phyloP scores from a whole-genome alignment of 2,329 filamentous ascomycete species.

The Pyricularia grisea region DNA sequence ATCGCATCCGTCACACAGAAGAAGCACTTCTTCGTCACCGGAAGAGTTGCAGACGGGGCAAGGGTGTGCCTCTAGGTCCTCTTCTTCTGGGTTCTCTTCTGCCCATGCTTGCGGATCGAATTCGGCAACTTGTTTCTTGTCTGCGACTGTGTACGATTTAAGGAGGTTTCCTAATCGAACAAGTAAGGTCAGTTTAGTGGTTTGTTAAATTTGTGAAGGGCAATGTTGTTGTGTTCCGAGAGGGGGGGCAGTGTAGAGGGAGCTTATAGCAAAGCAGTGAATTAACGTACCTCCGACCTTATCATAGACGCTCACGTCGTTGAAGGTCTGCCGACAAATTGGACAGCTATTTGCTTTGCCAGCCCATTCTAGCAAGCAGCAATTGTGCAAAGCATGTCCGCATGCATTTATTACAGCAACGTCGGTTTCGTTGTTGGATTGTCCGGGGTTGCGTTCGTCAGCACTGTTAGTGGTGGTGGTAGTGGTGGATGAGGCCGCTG shows the following conservation, averaged over 20 bases:
- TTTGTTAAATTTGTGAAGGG: constrained; percentile 1
- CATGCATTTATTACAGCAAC: constrained; percentile 63
- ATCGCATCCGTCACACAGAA: constrained; percentile 89
- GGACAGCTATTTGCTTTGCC: constrained; percentile 96
- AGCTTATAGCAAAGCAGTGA: not conserved
- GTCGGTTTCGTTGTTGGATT: constrained; percentile 25
- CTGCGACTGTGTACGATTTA: constrained; percentile 57
- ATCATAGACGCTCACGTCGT: constrained; percentile 77
- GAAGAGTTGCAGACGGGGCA: constrained; percentile 78
- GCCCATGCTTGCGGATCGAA: constrained; percentile 69
- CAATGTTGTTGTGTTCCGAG: constrained; percentile 4
- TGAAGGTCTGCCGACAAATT: constrained; percentile 88
- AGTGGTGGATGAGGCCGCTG: constrained; percentile 3
- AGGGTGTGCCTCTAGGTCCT: constrained; percentile 61
- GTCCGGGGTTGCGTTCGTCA: constrained; percentile 10
- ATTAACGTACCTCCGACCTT: constrained; percentile 62
- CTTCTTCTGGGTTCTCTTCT: constrained; percentile 63
- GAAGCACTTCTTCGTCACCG: constrained; percentile 74
- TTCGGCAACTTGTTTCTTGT: constrained; percentile 83
- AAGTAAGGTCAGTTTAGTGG: constrained; percentile 14
- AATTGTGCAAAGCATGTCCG: constrained; percentile 86
- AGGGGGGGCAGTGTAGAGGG: not conserved
- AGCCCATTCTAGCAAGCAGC: constrained; percentile 88
- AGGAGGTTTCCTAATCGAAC: constrained; percentile 38
- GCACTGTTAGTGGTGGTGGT: constrained; percentile 5